Conservation (phyloP, 345 rosid species). For the Turritis glabra region DNA sequence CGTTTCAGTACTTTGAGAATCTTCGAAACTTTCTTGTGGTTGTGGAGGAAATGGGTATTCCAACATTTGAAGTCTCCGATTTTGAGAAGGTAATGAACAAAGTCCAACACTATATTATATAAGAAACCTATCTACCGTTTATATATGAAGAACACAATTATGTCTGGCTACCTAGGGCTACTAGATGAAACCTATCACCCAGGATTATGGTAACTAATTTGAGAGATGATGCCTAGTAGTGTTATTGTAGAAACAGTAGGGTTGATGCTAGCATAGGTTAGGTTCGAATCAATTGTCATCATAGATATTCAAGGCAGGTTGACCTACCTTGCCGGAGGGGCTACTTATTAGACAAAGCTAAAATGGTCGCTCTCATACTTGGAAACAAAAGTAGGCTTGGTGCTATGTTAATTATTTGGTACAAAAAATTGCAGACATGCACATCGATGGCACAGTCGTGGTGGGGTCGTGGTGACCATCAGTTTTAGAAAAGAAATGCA, state of each 20-base stretch:
- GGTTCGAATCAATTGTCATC: constrained; percentile 13
- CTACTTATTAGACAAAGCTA: constrained; percentile 19
- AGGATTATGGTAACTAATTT: background rate
- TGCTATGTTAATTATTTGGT: background rate
- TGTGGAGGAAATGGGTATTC: constrained; percentile 78
- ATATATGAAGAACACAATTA: background rate
- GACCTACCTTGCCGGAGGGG: constrained; percentile 38
- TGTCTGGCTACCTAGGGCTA: background rate
- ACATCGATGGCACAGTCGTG: constrained; percentile 9
- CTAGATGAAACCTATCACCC: background rate
- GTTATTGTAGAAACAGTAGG: background rate
- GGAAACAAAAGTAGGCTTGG: too few relatives aligned
- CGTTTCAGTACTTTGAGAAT: constrained; percentile 89
- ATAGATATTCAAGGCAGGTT: background rate
- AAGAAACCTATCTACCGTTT: background rate
- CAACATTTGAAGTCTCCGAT: constrained; percentile 89
- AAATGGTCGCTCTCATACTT: background rate
- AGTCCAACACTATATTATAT: background rate
- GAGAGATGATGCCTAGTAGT: background rate
- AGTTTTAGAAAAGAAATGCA: constrained; percentile 17
- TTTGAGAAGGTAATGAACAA: constrained; percentile 68
- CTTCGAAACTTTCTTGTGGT: constrained; percentile 84
- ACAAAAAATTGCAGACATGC: constrained; percentile 13
- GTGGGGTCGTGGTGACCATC: constrained; percentile 26
- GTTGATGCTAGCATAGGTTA: constrained; percentile 4